Percentiles rank a stretch among this genome's conserved stretches.
Evolutionary conservation across 805 yeast species (phyloP).

Genomic region (Saturnispora quitensis): DNA sequence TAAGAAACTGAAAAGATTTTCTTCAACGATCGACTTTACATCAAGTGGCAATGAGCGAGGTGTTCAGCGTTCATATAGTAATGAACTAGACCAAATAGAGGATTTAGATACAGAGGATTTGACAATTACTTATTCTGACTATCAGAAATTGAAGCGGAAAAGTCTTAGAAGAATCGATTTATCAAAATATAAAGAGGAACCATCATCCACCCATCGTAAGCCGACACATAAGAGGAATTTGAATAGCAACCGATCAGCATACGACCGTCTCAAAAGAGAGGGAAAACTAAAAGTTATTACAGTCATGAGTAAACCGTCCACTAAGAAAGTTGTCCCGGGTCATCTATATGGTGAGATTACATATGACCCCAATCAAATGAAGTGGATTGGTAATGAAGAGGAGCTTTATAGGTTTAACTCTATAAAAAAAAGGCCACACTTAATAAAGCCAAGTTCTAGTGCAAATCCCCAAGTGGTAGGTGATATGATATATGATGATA

Average conservation of each 20-base stretch:
- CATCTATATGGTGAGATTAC: conserved; percentile 36
- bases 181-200: conserved; percentile 21
- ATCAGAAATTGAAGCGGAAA: conserved; percentile 19
- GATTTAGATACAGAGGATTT: conserved; percentile 20
- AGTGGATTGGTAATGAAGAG: conserved; percentile 62
- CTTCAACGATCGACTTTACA: conserved; percentile 23
- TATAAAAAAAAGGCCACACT: conserved; percentile 22
- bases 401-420: conserved; percentile 45
- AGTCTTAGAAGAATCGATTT: conserved; percentile 20
- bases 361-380: conserved; percentile 40
- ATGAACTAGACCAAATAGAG: conserved; percentile 21
- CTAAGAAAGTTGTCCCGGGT: conserved; percentile 22
- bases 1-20: conserved; percentile 19
- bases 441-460: conserved; percentile 1
- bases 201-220: conserved; percentile 10
- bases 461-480: conserved; percentile 33
- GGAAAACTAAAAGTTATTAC: conserved; percentile 26
- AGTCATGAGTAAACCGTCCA: conserved; percentile 20
- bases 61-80: conserved; percentile 8
- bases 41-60: background rate
- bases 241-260: conserved; percentile 5
- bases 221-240: conserved; percentile 3
- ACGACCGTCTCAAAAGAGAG: conserved; percentile 21
- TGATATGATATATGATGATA: conserved; percentile 53
- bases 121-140: conserved; percentile 23